These are phyloP conservation scores for Erysimum cheiranthoides DNA, from an alignment of 345 rosid genomes.

Conservation along the genomic window DNA sequence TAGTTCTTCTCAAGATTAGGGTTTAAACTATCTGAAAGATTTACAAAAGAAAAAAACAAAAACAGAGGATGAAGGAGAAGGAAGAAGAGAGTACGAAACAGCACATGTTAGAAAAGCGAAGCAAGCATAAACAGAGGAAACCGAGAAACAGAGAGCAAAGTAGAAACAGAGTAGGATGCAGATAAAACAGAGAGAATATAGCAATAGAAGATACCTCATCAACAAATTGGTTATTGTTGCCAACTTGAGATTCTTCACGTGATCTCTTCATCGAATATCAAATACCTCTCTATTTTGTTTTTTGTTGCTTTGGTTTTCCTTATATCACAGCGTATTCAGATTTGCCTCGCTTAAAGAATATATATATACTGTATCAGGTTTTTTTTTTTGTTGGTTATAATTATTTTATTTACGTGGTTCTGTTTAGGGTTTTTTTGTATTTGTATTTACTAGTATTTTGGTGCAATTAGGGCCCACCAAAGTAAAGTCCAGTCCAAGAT, in stretches of 20 bases:
- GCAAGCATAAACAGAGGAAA: not conserved
- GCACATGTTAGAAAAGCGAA: not conserved
- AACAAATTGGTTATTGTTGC: not conserved
- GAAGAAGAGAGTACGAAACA: not conserved
- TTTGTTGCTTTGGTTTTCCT: constrained; percentile 3
- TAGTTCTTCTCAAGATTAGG: not conserved
- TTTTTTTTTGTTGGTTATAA: not conserved
- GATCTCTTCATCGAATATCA: constrained; percentile 10
- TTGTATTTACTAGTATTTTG: too few species aligned
- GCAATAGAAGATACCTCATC: constrained; percentile 26
- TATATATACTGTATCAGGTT: constrained; percentile 10
- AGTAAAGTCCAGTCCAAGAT: too few species aligned
- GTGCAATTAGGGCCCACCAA: too few species aligned
- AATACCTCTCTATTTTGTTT: not conserved
- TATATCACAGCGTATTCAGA: not conserved
- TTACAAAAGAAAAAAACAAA: not conserved
- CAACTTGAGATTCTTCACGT: not conserved
- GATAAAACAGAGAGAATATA: not conserved
- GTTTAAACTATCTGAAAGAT: not conserved
- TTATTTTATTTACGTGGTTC: too few species aligned
- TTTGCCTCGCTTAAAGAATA: constrained; percentile 23
- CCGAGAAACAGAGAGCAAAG: not conserved
- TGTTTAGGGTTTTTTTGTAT: too few species aligned
- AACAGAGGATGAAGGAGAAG: not conserved
- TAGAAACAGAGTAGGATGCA: constrained; percentile 19